Evolutionary conservation across 805 yeast genomes (phyloP).

Genomic region (Ogataea parapolymorpha): DNA sequence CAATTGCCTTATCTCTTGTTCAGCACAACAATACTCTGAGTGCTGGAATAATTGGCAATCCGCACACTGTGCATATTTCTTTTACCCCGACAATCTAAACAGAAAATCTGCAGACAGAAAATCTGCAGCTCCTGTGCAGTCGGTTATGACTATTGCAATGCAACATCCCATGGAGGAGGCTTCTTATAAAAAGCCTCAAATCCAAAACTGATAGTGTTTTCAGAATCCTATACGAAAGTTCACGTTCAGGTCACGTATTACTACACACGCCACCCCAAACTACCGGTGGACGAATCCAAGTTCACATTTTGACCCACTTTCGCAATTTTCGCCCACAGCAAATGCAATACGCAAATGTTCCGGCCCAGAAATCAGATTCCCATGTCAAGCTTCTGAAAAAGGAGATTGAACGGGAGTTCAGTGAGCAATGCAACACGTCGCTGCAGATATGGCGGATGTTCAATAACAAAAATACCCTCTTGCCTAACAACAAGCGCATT

Average conservation of each 20-base stretch:
- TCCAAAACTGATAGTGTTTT: background rate
- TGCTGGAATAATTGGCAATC: background rate
- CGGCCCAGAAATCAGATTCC: constrained; percentile 11
- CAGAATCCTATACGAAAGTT: too few relatives aligned
- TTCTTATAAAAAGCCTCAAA: constrained; percentile 12
- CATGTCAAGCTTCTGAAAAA: constrained; percentile 23
- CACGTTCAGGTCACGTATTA: too few relatives aligned
- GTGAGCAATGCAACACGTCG: constrained; percentile 28
- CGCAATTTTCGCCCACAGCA: background rate
- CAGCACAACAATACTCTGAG: background rate
- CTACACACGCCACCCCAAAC: too few relatives aligned
- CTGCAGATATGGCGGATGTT: constrained; percentile 36
- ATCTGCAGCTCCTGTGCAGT: constrained; percentile 1
- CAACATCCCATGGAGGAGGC: background rate
- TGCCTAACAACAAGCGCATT: constrained; percentile 35
- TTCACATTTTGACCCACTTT: background rate
- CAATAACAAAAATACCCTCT: constrained; percentile 31
- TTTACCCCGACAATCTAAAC: background rate
- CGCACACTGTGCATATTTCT: background rate
- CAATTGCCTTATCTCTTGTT: background rate
- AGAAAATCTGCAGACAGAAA: constrained; percentile 7
- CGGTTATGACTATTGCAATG: background rate
- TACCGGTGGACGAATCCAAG: background rate
- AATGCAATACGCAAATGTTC: constrained; percentile 3
- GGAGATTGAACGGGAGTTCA: constrained; percentile 31